Conservation (phyloP, 2,329 filamentous ascomycete genomes). For the Aureobasidium subglaciale region DNA sequence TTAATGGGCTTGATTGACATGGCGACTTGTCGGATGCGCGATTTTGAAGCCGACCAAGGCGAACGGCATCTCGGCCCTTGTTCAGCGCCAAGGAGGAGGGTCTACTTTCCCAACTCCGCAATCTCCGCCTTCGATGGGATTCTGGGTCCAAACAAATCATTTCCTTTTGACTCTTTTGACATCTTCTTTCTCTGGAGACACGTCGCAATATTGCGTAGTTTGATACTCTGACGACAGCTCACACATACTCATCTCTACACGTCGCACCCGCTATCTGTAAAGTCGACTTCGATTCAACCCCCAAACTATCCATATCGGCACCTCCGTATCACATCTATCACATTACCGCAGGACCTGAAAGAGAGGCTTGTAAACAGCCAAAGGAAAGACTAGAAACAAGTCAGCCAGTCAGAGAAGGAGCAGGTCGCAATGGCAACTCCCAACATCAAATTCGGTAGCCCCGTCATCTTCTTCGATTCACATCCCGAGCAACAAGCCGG, state of each 20-base stretch:
- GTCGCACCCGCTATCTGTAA: not conserved
- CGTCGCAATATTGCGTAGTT: not conserved
- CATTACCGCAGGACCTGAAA: not conserved
- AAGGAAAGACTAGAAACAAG: not conserved
- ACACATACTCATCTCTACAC: not conserved
- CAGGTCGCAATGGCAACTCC: not conserved
- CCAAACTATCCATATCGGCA: not conserved
- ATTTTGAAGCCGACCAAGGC: constrained; percentile 2
- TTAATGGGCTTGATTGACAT: not conserved
- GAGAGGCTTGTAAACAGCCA: not conserved
- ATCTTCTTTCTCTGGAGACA: not conserved
- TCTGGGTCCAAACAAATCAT: constrained; percentile 13
- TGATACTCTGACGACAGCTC: not conserved
- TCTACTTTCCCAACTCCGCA: not conserved
- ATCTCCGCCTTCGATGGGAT: constrained; percentile 14
- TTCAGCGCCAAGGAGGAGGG: not conserved
- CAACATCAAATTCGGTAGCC: constrained; percentile 14
- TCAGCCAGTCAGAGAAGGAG: not conserved
- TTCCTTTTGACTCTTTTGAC: constrained; percentile 10
- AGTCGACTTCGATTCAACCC: not conserved
- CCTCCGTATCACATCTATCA: not conserved
- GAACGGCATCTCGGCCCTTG: not conserved
- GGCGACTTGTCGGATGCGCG: constrained; percentile 5
- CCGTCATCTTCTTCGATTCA: constrained; percentile 19
- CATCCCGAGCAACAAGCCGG: constrained; percentile 17